A percentile compares a stretch with the other conserved stretches of the same genome.
Conservation (phyloP, 108 stramenopile genomes). For the Skeletonema marinoi region DNA sequence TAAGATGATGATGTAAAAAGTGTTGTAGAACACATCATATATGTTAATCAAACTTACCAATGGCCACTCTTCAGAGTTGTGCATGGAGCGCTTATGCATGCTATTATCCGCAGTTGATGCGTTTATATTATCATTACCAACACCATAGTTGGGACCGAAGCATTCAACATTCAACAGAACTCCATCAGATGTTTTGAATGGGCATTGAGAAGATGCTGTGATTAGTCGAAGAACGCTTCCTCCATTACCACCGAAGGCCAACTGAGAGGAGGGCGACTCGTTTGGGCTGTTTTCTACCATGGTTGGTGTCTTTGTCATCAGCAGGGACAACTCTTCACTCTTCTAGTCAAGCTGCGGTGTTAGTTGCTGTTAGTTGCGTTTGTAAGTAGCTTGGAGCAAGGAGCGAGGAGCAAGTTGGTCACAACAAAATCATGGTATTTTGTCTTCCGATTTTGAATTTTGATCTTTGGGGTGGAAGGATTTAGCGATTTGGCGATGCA, state of each 20-base stretch:
- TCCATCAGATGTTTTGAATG: neutral
- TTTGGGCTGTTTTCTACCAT: neutral
- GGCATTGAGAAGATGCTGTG: neutral
- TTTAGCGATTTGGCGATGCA: too few species aligned
- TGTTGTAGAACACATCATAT: neutral
- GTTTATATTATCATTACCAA: neutral
- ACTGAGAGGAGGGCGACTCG: neutral
- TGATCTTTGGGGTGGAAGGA: too few species aligned
- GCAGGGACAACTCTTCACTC: too few species aligned
- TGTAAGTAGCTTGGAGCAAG: too few species aligned
- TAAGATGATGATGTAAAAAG: neutral
- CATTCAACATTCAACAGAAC: slow-evolving; percentile 1
- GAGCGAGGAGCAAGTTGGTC: too few species aligned
- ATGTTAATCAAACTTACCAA: neutral
- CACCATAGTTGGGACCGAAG: neutral
- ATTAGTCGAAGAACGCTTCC: neutral
- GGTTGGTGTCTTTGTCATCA: neutral
- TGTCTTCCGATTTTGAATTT: too few species aligned
- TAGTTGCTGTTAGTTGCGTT: too few species aligned
- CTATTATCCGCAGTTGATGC: neutral
- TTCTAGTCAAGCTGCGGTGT: too few species aligned
- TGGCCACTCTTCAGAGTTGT: slow-evolving; percentile 4
- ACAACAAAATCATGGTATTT: too few species aligned
- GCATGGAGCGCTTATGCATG: neutral
- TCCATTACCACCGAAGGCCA: neutral